phyloP scores from a whole-genome alignment of 2,329 filamentous ascomycete species.

The Alternaria triticimaculans region DNA sequence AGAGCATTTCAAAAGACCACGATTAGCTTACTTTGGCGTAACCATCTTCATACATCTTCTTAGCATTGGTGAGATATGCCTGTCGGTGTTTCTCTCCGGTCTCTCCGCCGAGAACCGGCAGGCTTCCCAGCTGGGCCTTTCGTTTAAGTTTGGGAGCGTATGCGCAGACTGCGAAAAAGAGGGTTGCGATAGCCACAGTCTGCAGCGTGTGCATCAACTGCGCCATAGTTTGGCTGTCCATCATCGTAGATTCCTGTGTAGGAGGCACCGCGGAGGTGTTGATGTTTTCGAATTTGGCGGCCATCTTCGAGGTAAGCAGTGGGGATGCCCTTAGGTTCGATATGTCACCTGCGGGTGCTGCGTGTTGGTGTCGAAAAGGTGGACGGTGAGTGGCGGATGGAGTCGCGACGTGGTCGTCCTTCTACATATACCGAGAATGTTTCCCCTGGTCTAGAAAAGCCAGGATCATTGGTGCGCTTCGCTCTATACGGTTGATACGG shows the following conservation, averaged over 20 bases:
- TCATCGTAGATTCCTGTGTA: constrained; percentile 4
- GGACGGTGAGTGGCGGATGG: background rate
- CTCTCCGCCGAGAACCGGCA: constrained; percentile 26
- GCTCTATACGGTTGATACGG: constrained; percentile 4
- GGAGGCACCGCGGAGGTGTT: background rate
- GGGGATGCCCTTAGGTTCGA: background rate
- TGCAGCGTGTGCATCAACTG: constrained; percentile 30
- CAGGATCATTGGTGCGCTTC: background rate
- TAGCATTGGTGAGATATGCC: constrained; percentile 30
- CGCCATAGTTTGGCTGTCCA: constrained; percentile 28
- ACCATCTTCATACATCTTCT: constrained; percentile 35
- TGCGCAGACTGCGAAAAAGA: constrained; percentile 32
- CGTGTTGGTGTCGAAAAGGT: background rate
- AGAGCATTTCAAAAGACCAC: no score
- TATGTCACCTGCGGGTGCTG: background rate
- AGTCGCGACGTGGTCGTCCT: background rate
- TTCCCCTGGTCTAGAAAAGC: background rate
- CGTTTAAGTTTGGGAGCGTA: constrained; percentile 31
- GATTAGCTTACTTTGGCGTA: constrained; percentile 31
- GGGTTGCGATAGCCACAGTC: constrained; percentile 28
- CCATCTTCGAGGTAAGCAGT: background rate
- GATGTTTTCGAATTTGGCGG: background rate
- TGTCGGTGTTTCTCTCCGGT: constrained; percentile 29
- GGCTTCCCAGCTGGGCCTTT: constrained; percentile 29
- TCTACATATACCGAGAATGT: background rate